Evolutionary conservation across 169 alveolate genomes (phyloP), one percentile per base, ranked within the genome.

Genomic region (Babesia caballi): DNA sequence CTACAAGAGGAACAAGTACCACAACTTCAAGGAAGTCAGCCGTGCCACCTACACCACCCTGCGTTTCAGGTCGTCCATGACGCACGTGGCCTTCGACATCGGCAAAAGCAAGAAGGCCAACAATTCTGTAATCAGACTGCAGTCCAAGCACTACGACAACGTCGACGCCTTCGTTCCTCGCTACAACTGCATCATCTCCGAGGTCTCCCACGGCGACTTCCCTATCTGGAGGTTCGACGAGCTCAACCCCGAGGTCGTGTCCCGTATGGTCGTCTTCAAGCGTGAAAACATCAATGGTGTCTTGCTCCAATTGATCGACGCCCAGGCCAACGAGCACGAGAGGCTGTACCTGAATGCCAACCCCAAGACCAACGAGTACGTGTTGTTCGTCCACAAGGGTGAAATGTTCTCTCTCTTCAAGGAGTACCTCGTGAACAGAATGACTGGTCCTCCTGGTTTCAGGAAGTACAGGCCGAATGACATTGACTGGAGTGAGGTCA

Each of bases 351-450:
- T 63, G 52, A 63, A 63, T 50, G 30, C 60, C 21, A 49, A 63
- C 73, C 73, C 73, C 51, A 42, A 49, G 44, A 63, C 73, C 28
- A 47, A 63, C 35, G 73, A 63, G 46, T 63, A 63, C 60, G 60
- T 32, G 3, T 30, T 41, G 17, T 63, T 63, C 60, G 0, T 63
- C 19, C 73, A 63, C 73, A 63, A 63, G 60, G 73, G 73, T 63
- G 73, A 63, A 19, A 63, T 63, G 73, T 63, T 63, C 27, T 12
- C 73, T 17, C 30, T 63, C 30, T 63, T 63, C 60, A 63, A 63
- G 60, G 23, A 42, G 32, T 63, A 63, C 47, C 19, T 63, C 46
- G 6, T 28, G 49, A 63, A 47, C 73, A 63, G 73, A 49, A 42
- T 33, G 32, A 32, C 35, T 63, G 73, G 73, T 14, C 4, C n/a